Conservation (phyloP, 352 stramenopile genomes). For the Phytopythium cucurbitacearum region DNA sequence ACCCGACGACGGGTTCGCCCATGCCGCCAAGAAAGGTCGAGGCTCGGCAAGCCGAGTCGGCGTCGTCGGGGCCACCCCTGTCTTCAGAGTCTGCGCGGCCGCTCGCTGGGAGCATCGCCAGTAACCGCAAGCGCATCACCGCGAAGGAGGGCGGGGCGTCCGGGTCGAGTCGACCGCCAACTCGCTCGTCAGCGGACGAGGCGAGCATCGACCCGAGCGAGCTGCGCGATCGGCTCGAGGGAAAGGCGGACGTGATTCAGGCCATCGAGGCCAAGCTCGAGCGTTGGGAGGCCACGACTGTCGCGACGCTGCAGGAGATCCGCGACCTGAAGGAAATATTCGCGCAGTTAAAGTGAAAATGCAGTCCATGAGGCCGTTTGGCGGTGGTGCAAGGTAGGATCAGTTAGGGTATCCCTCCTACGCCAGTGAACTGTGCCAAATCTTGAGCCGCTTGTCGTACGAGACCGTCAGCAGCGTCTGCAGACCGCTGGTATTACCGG, state of each 20-base stretch:
- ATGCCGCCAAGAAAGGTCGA: neutral
- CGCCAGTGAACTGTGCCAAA: slow-evolving; percentile 28
- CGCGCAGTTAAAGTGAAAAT: slow-evolving; percentile 24
- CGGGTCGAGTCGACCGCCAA: slow-evolving; percentile 7
- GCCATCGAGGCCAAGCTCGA: slow-evolving; percentile 59
- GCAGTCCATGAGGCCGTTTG: neutral
- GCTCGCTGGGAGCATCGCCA: slow-evolving; percentile 48
- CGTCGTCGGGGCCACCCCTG: neutral
- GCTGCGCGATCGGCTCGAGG: slow-evolving; percentile 29
- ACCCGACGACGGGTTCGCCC: slow-evolving; percentile 1
- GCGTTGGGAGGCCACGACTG: slow-evolving; percentile 56
- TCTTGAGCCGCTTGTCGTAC: slow-evolving; percentile 76
- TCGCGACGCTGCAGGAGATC: slow-evolving; percentile 68
- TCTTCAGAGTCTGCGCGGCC: slow-evolving; percentile 14
- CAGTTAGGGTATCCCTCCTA: no score
- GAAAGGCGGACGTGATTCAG: slow-evolving; percentile 32
- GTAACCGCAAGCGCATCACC: slow-evolving; percentile 49
- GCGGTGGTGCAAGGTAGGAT: no score
- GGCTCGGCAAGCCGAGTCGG: neutral
- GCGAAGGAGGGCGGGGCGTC: slow-evolving; percentile 13
- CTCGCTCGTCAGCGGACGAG: slow-evolving; percentile 42
- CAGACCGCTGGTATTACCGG: neutral
- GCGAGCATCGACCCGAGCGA: slow-evolving; percentile 11
- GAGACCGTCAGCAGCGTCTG: slow-evolving; percentile 58
- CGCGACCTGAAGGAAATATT: slow-evolving; percentile 67